Percentiles rank a stretch among this genome's conserved stretches.
These are phyloP conservation scores for Trametes gibbosa DNA, from an alignment of 768 basidiomycete genomes.

Conservation along the genomic window DNA sequence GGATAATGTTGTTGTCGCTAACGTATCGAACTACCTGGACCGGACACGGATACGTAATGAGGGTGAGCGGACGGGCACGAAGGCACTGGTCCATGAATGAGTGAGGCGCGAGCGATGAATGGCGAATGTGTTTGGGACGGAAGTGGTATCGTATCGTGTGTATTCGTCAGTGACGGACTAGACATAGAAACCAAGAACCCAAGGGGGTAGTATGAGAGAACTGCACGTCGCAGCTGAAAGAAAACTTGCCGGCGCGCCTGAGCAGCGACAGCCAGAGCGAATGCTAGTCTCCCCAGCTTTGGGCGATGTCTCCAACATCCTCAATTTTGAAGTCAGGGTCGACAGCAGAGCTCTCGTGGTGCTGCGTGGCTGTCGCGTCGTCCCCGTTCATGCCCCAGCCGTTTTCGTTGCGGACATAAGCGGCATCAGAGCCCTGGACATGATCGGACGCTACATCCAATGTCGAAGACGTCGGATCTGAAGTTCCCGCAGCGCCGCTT, in stretches of 20 bases:
- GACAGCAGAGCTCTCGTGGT: conserved; percentile 3
- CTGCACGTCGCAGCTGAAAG: not conserved
- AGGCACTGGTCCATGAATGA: conserved; percentile 1
- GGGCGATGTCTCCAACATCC: conserved; percentile 32
- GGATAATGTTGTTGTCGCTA: not conserved
- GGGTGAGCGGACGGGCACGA: not conserved
- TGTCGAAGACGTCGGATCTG: not conserved
- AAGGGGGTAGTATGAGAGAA: not conserved
- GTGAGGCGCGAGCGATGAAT: not conserved
- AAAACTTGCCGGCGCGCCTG: too few species aligned
- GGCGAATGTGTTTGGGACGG: not conserved
- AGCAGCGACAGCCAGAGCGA: not conserved
- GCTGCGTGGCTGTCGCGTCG: not conserved
- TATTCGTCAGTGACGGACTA: conserved; percentile 2
- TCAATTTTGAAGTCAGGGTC: conserved; percentile 26
- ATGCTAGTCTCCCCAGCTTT: conserved; percentile 32
- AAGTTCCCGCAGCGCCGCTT: not conserved
- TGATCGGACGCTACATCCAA: not conserved
- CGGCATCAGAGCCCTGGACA: not conserved
- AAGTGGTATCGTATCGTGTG: conserved; percentile 10
- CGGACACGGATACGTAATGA: not conserved
- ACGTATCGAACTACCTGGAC: not conserved
- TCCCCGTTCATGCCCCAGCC: not conserved
- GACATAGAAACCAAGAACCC: too few species aligned
- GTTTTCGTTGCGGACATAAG: not conserved